Conservation (phyloP, 208 protist species). For the Trypanosoma scelopori region DNA sequence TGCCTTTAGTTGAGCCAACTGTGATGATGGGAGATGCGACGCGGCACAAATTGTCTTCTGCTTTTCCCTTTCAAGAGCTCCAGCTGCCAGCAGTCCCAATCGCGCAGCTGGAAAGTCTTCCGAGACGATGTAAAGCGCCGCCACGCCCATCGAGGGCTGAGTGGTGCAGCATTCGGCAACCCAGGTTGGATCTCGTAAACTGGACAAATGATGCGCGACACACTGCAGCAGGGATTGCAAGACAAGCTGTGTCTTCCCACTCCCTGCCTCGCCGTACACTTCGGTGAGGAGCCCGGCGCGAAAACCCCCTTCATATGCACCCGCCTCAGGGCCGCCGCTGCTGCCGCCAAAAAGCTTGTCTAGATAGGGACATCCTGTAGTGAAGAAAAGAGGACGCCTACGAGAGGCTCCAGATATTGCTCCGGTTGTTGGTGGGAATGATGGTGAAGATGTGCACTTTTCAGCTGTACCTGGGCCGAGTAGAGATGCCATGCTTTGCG, state of each 20-base stretch:
- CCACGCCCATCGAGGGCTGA: constrained; percentile 10
- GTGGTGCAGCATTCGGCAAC: neutral
- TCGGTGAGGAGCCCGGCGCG: constrained; percentile 59
- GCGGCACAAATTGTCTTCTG: constrained; percentile 17
- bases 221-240: constrained; percentile 62
- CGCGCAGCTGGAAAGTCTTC: constrained; percentile 58
- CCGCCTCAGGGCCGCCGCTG: neutral
- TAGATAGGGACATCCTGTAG: constrained; percentile 36
- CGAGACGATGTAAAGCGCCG: constrained; percentile 55
- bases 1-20: constrained; percentile 20
- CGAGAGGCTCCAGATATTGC: neutral
- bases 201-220: constrained; percentile 32
- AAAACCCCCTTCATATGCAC: constrained; percentile 32
- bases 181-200: neutral
- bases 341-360: constrained; percentile 36
- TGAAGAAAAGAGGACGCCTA: constrained; percentile 24
- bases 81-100: constrained; percentile 25
- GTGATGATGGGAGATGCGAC: constrained; percentile 22
- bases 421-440: no score
- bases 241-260: constrained; percentile 75
- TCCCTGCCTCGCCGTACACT: constrained; percentile 73
- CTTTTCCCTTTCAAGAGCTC: constrained; percentile 12
- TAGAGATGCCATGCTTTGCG: no score
- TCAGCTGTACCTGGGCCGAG: no score
- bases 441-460: no score